Evolutionary conservation across 768 basidiomycete species (phyloP).

Genomic region (Termitomyces sp.): DNA sequence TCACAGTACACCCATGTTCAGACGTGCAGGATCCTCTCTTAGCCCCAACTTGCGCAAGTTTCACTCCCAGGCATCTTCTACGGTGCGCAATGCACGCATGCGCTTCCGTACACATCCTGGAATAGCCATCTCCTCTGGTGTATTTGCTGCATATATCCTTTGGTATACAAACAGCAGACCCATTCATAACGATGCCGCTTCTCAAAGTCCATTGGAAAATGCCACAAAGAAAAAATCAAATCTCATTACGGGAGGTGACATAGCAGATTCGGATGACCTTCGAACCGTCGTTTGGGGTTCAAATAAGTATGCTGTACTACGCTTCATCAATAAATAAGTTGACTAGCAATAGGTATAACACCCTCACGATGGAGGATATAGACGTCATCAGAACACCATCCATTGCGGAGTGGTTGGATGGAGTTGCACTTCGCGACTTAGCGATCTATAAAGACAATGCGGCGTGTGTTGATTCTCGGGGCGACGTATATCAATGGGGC

Average conservation of each 20-base stretch:
- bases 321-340: neutral
- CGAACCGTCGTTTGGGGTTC: slow-evolving; percentile 70
- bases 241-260: slow-evolving; percentile 12
- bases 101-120: slow-evolving; percentile 15
- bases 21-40: slow-evolving; percentile 21
- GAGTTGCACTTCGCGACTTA: slow-evolving; percentile 71
- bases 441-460: slow-evolving; percentile 64
- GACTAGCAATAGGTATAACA: slow-evolving; percentile 36
- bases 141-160: slow-evolving; percentile 32
- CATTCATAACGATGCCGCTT: slow-evolving; percentile 29
- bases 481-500: slow-evolving; percentile 87
- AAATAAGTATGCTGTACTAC: slow-evolving; percentile 48
- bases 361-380: slow-evolving; percentile 37
- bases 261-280: slow-evolving; percentile 30
- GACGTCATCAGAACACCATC: slow-evolving; percentile 49
- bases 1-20: slow-evolving; percentile 25
- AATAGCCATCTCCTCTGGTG: slow-evolving; percentile 26
- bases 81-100: slow-evolving; percentile 17
- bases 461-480: slow-evolving; percentile 74
- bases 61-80: slow-evolving; percentile 21
- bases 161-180: slow-evolving; percentile 35
- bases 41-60: slow-evolving; percentile 23
- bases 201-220: slow-evolving; percentile 9
- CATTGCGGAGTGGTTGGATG: slow-evolving; percentile 55
- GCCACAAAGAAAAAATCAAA: slow-evolving; percentile 10